Percentiles rank a stretch among this genome's conserved stretches.
Conservation (phyloP, 371 early-diverging fungal genomes). For the Lichtheimia ramosa region DNA sequence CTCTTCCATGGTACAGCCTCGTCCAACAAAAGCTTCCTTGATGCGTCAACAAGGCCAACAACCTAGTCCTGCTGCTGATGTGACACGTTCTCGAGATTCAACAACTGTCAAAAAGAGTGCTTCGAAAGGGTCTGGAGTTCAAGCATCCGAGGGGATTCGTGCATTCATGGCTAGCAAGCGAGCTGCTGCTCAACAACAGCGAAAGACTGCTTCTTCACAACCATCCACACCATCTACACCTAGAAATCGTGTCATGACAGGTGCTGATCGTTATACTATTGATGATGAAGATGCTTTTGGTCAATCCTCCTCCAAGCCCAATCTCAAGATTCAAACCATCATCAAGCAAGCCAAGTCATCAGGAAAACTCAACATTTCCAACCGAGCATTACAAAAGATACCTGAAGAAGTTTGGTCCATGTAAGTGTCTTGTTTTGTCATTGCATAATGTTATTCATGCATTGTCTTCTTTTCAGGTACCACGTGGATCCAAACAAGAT, state of each 20-base stretch:
- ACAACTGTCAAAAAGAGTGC: too few relatives aligned
- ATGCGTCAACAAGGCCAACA: slow-evolving; percentile 20
- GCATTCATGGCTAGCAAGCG: slow-evolving; percentile 50
- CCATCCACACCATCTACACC: slow-evolving; percentile 6
- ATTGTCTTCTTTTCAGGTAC: slow-evolving; percentile 34
- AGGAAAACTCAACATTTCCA: slow-evolving; percentile 74
- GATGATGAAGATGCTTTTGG: slow-evolving; percentile 17
- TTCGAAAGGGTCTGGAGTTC: neutral
- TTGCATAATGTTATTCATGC: neutral
- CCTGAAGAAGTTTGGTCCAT: slow-evolving; percentile 68
- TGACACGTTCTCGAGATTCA: neutral
- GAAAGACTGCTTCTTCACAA: slow-evolving; percentile 5
- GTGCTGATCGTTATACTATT: slow-evolving; percentile 30
- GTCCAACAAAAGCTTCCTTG: slow-evolving; percentile 35
- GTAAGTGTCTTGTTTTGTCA: slow-evolving; percentile 17
- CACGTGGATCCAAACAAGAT: slow-evolving; percentile 58
- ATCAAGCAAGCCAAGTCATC: slow-evolving; percentile 43
- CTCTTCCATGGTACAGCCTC: slow-evolving; percentile 6
- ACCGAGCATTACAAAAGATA: slow-evolving; percentile 58
- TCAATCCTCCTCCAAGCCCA: slow-evolving; percentile 9
- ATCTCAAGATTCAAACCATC: slow-evolving; percentile 28
- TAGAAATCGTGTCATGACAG: slow-evolving; percentile 30
- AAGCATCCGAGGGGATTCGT: slow-evolving; percentile 39
- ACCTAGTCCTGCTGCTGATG: slow-evolving; percentile 3
- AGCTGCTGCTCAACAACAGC: slow-evolving; percentile 21